Conservation (phyloP, 495 filamentous ascomycete genomes). For the Astrocystis sublimbata region DNA sequence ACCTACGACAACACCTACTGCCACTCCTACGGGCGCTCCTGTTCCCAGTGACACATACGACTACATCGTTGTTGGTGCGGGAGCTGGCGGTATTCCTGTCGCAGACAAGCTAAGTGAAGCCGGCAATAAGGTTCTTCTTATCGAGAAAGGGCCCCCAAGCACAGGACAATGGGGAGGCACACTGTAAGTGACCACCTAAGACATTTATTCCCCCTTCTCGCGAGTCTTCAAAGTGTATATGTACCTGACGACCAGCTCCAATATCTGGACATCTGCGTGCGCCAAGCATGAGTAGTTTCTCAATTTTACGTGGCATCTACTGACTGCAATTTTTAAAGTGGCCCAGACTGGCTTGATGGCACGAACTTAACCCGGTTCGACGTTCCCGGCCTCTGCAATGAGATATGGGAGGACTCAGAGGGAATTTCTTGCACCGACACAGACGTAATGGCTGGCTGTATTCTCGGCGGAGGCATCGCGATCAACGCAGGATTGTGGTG, state of each 20-base stretch:
- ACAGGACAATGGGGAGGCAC: slow-evolving; percentile 60
- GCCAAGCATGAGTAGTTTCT: too few species aligned
- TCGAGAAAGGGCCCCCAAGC: slow-evolving; percentile 65
- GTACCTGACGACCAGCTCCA: too few species aligned
- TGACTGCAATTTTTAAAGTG: too few species aligned
- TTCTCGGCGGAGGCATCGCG: slow-evolving; percentile 76
- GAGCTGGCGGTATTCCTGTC: slow-evolving; percentile 65
- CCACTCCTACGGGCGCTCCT: slow-evolving; percentile 37
- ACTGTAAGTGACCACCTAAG: too few species aligned
- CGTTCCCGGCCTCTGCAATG: slow-evolving; percentile 75
- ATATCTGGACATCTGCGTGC: too few species aligned
- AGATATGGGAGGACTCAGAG: slow-evolving; percentile 63
- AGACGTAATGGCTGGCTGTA: slow-evolving; percentile 73
- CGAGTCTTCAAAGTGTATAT: too few species aligned
- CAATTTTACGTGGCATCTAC: too few species aligned
- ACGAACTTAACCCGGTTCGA: slow-evolving; percentile 74
- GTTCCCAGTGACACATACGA: slow-evolving; percentile 58
- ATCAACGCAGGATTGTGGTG: slow-evolving; percentile 66
- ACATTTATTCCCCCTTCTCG: too few species aligned
- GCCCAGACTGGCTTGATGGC: slow-evolving; percentile 64
- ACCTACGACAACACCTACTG: slow-evolving; percentile 29
- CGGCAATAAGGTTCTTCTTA: slow-evolving; percentile 64
- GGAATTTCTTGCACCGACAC: slow-evolving; percentile 69
- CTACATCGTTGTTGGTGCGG: slow-evolving; percentile 67
- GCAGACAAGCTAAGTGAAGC: slow-evolving; percentile 64